phyloP scores from a whole-genome alignment of 1,284 basidiomycete genomes.

The Vanrija sp. region DNA sequence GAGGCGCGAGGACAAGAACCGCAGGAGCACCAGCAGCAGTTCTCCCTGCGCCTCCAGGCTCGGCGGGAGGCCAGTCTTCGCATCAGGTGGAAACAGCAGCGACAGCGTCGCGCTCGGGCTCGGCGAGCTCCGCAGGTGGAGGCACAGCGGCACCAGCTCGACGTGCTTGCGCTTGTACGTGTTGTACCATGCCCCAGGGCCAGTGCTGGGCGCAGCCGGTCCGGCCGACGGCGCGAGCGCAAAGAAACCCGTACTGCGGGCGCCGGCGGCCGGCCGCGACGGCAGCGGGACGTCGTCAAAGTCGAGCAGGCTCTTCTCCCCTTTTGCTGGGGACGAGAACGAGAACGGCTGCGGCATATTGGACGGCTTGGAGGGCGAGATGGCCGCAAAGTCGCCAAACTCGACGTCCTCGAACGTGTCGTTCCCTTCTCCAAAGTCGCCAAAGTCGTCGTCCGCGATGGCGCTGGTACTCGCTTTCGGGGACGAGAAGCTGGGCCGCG shows the following conservation, averaged over 20 bases:
- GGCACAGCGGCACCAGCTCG: slow-evolving; percentile 33
- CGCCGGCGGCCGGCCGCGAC: slow-evolving; percentile 26
- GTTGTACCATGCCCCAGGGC: slow-evolving; percentile 33
- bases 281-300: slow-evolving; percentile 49
- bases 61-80: slow-evolving; percentile 26
- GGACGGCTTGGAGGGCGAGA: slow-evolving; percentile 10
- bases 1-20: slow-evolving; percentile 61
- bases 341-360: slow-evolving; percentile 33
- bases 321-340: not conserved
- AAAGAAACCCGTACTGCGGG: slow-evolving; percentile 46
- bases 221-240: slow-evolving; percentile 31
- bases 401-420: slow-evolving; percentile 62
- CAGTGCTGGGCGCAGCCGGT: slow-evolving; percentile 2
- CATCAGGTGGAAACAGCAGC: slow-evolving; percentile 56
- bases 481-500: not conserved
- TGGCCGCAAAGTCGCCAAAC: slow-evolving; percentile 73
- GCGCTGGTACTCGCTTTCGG: not conserved
- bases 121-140: slow-evolving; percentile 52
- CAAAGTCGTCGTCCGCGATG: slow-evolving; percentile 35
- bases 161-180: slow-evolving; percentile 41
- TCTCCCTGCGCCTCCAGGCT: slow-evolving; percentile 31
- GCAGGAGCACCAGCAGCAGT: slow-evolving; percentile 31
- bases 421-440: slow-evolving; percentile 39
- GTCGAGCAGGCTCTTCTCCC: slow-evolving; percentile 43
- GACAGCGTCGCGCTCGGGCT: slow-evolving; percentile 56